Evolutionary conservation across 805 yeast species (phyloP).

Genomic region (Candida glaebosa): DNA sequence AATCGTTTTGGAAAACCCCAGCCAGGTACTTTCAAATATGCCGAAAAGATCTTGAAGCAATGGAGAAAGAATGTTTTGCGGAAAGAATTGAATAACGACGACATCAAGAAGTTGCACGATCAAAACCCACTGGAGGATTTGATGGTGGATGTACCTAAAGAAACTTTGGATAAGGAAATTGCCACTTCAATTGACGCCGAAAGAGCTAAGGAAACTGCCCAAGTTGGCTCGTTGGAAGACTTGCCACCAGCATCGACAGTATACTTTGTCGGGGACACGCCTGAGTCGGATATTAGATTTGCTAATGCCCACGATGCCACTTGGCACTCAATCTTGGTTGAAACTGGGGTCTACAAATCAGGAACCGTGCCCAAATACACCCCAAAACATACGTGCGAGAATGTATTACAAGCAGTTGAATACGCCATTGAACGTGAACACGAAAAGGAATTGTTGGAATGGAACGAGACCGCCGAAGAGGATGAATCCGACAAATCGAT

Average conservation of each 20-base stretch:
- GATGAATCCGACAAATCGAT: conserved; percentile 24
- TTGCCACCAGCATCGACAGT: conserved; percentile 84
- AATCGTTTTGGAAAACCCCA: conserved; percentile 90
- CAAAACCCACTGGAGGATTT: conserved; percentile 41
- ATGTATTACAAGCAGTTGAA: conserved; percentile 78
- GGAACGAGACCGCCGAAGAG: conserved; percentile 54
- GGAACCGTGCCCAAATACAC: conserved; percentile 76
- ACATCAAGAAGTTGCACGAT: conserved; percentile 40
- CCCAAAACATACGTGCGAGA: conserved; percentile 70
- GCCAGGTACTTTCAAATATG: conserved; percentile 79
- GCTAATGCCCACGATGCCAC: conserved; percentile 83
- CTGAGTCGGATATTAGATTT: conserved; percentile 83
- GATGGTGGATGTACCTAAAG: conserved; percentile 13
- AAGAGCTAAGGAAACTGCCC: conserved; percentile 9
- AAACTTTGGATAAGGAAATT: conserved; percentile 8
- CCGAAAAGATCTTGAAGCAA: conserved; percentile 67
- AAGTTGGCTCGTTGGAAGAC: conserved; percentile 37
- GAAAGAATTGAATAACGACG: conserved; percentile 47
- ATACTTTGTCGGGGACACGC: conserved; percentile 87
- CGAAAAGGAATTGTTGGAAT: conserved; percentile 63
- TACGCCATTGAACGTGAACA: conserved; percentile 84
- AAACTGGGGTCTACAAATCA: conserved; percentile 83
- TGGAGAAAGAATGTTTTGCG: conserved; percentile 81
- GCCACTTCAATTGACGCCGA: conserved; percentile 3
- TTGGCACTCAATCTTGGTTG: conserved; percentile 81